Conservation (phyloP, 495 filamentous ascomycete species). For the Cetradonia linearis region DNA sequence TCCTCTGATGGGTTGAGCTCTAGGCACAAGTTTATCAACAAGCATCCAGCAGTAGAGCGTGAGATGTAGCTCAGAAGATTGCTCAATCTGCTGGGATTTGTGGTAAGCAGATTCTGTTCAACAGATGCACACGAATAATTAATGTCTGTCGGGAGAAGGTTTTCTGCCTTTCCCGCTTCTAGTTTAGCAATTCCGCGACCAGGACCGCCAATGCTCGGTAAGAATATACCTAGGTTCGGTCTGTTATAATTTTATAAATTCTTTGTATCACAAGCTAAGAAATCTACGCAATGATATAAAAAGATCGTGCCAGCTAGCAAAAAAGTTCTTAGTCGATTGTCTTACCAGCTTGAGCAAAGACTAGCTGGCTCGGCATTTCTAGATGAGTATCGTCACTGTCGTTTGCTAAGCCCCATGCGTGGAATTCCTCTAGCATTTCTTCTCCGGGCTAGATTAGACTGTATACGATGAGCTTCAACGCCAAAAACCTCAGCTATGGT, state of each 20-base stretch:
- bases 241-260: background rate
- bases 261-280: background rate
- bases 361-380: background rate
- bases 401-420: background rate
- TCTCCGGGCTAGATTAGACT: background rate
- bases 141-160: constrained; percentile 13
- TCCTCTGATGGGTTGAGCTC: background rate
- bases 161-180: constrained; percentile 6
- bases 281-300: background rate
- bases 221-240: background rate
- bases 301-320: background rate
- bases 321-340: background rate
- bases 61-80: background rate
- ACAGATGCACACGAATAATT: constrained; percentile 5
- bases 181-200: background rate
- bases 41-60: background rate
- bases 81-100: background rate
- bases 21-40: background rate
- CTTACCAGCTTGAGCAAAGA: background rate
- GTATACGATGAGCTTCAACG: constrained; percentile 10
- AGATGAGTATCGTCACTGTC: background rate
- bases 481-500: constrained; percentile 25
- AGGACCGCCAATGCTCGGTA: no score
- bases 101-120: background rate
- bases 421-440: background rate